Evolutionary conservation across 768 basidiomycete genomes (phyloP).

Genomic region (Tylopilus intermedius): DNA sequence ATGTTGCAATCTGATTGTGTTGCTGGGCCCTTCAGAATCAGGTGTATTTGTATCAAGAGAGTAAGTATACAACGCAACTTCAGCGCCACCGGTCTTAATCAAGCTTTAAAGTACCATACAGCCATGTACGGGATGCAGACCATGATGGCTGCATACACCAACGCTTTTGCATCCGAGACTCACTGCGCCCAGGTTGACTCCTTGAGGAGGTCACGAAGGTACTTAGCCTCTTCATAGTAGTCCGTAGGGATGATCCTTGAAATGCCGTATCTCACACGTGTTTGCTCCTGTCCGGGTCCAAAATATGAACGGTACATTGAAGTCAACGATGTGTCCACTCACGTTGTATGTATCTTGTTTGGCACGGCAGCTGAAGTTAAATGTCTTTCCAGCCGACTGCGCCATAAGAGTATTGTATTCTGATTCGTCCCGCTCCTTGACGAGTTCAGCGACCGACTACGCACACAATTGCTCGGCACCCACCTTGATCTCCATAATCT

Average conservation of each 20-base stretch:
- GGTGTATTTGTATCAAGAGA: neutral
- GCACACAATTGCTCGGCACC: neutral
- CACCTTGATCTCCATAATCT: slow-evolving; percentile 72
- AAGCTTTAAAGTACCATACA: slow-evolving; percentile 2
- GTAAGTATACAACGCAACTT: neutral
- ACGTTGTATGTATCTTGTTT: slow-evolving; percentile 86
- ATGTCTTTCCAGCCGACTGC: slow-evolving; percentile 62
- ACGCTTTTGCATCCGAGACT: neutral
- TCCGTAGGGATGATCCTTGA: slow-evolving; percentile 60
- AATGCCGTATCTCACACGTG: slow-evolving; percentile 80
- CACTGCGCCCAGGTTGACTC: slow-evolving; percentile 52
- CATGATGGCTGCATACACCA: neutral
- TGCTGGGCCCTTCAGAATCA: neutral
- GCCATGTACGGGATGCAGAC: slow-evolving; percentile 1
- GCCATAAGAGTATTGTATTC: slow-evolving; percentile 57
- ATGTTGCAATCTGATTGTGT: no score
- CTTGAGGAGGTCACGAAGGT: slow-evolving; percentile 52
- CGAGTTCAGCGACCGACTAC: neutral
- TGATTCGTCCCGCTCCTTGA: slow-evolving; percentile 55
- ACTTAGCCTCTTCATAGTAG: slow-evolving; percentile 61
- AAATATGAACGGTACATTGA: neutral
- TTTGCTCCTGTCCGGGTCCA: slow-evolving; percentile 53
- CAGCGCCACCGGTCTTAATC: no score
- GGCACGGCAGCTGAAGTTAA: slow-evolving; percentile 81
- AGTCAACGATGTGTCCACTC: slow-evolving; percentile 24